Base-by-base conservation (phyloP, 1,139 yeast genomes). In the Eremothecium cymbalariae region DNA sequence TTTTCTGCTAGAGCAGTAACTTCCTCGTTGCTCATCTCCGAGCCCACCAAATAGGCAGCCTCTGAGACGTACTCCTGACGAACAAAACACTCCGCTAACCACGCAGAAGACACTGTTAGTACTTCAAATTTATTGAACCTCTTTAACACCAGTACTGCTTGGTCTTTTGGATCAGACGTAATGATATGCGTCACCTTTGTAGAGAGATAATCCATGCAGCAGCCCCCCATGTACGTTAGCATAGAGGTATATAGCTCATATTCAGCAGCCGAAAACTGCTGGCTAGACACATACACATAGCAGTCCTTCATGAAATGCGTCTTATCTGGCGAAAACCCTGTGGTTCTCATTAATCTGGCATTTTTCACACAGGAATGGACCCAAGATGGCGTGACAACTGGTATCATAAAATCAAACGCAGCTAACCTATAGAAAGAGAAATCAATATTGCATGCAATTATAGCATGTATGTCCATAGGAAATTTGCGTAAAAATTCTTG, bases 171-270 rank as follows among this genome's bases (percentile, higher is more conserved):
- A 45, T 72, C 74, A 7, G 60, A 51, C 0, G 94, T 72, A 11
- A 88, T 63, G 32, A 85, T 65, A 63, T 88, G 96, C 0, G 96
- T 84, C 1, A 94, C 82, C 42, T 70, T 70, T 35, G 70, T 69
- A 7, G 84, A 75, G 22, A 86, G 58, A n/a, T 68, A 66, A 37
- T 77, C 79, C 37, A 74, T 61, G 50, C 65, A 77, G 32, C 70
- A 72, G 1, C 95, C 96, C 1, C 95, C 96, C 45, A 82, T 67
- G 0, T 83, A 79, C 20, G 70, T 57, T 0, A 81, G 39, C 24
- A 49, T 28, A 17, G 51, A 77, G 0, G 79, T 84, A 3, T 75
- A 82, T 44, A 74, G 72, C 13, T 80, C 68, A 8, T 71, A 74
- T 38, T 78, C 88, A 33, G 69, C 67, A 46, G 80, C 90, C 6